These are phyloP conservation scores for Actinomortierella ambigua DNA, from an alignment of 371 early-diverging fungal species.

Conservation along the genomic window DNA sequence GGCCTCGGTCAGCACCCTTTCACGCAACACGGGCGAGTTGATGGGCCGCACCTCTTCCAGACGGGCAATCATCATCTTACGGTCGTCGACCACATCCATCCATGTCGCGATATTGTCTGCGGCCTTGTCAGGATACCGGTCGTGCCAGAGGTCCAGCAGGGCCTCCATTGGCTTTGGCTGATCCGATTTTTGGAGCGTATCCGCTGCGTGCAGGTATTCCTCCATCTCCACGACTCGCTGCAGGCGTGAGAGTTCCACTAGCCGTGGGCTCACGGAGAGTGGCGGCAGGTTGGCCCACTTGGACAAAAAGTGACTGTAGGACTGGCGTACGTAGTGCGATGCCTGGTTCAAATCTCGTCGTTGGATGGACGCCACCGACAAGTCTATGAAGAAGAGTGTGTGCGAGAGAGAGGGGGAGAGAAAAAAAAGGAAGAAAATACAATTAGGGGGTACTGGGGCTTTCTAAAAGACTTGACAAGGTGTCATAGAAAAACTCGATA, in stretches of 20 bases:
- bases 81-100: conserved; percentile 37
- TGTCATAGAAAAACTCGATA: no score
- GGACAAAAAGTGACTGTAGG: conserved; percentile 57
- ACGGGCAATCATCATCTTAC: conserved; percentile 33
- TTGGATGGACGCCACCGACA: conserved; percentile 52
- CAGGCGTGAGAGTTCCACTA: conserved; percentile 51
- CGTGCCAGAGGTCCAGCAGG: conserved; percentile 27
- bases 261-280: conserved; percentile 54
- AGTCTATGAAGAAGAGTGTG: conserved; percentile 54
- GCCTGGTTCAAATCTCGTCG: conserved; percentile 59
- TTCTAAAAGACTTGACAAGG: no score
- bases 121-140: conserved; percentile 27
- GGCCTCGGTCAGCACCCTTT: neutral
- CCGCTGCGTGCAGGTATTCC: conserved; percentile 55
- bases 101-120: conserved; percentile 35
- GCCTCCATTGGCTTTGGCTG: conserved; percentile 1
- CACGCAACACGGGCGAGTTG: neutral
- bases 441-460: no score
- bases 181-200: conserved; percentile 42
- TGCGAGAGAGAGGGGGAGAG: no score
- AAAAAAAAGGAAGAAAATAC: no score
- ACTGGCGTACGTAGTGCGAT: conserved; percentile 52
- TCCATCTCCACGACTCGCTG: conserved; percentile 68
- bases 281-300: conserved; percentile 62
- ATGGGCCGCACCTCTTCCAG: conserved; percentile 22